Conservation (phyloP, 345 rosid species). For the Cochlearia excelsa region DNA sequence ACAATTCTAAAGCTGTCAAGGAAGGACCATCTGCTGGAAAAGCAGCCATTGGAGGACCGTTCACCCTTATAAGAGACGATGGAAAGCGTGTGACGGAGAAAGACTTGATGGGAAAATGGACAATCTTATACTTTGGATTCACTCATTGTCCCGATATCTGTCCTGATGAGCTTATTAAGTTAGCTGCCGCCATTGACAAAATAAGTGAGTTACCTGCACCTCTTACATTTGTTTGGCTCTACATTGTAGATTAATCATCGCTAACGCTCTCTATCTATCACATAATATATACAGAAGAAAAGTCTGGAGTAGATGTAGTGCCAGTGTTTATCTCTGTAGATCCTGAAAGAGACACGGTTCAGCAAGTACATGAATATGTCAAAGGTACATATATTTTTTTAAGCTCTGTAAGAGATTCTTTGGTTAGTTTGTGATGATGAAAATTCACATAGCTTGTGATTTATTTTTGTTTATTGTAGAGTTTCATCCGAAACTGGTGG, state of each 20-base stretch:
- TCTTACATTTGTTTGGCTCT: constrained; percentile 1
- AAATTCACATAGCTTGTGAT: constrained; percentile 10
- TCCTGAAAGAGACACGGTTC: constrained; percentile 93
- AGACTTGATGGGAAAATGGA: constrained; percentile 88
- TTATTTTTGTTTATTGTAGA: constrained; percentile 38
- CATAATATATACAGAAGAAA: constrained; percentile 54
- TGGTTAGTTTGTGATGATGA: not conserved
- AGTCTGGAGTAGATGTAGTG: constrained; percentile 62
- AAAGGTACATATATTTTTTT: constrained; percentile 56
- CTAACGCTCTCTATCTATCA: not conserved
- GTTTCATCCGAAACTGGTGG: constrained; percentile 82
- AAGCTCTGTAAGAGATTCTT: not conserved
- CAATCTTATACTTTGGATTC: constrained; percentile 85
- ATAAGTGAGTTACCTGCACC: constrained; percentile 56
- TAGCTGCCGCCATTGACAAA: constrained; percentile 82
- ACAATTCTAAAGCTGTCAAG: constrained; percentile 67
- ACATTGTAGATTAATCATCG: not conserved
- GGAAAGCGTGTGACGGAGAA: constrained; percentile 79
- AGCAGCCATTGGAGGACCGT: constrained; percentile 96
- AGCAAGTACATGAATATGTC: constrained; percentile 89
- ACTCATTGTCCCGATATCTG: constrained; percentile 99
- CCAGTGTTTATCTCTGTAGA: constrained; percentile 91
- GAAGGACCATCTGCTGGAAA: constrained; percentile 93
- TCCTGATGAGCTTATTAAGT: constrained; percentile 87
- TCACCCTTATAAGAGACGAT: constrained; percentile 76